These are phyloP conservation scores for Rubroboletus satanas DNA, from an alignment of 768 basidiomycete genomes.

Conservation along the genomic window DNA sequence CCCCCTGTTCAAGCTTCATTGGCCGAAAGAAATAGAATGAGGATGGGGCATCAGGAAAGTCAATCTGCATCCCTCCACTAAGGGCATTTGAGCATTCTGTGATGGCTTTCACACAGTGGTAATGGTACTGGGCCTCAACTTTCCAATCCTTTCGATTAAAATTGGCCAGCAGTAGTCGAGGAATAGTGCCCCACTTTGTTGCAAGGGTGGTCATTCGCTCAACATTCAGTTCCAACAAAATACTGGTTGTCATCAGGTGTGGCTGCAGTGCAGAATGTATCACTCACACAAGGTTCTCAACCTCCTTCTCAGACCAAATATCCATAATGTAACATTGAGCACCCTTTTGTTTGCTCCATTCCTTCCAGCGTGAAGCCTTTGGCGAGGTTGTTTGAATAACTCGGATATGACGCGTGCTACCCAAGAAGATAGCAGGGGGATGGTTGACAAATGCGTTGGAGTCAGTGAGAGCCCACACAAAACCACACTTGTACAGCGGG, in stretches of 20 bases:
- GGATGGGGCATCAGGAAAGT: background rate
- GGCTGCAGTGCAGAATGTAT: background rate
- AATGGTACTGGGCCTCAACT: background rate
- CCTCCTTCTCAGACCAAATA: background rate
- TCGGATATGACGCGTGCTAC: accelerated
- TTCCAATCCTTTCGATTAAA: accelerated
- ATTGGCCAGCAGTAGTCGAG: background rate
- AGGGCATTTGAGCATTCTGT: no score
- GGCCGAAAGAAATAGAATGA: background rate
- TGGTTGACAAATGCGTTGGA: background rate
- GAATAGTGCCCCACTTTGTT: background rate
- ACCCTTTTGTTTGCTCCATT: background rate
- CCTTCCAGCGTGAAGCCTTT: background rate
- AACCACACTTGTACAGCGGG: background rate
- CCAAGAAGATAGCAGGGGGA: background rate
- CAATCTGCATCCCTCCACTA: no score
- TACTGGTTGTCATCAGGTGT: background rate
- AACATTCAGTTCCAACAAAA: background rate
- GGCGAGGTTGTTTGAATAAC: background rate
- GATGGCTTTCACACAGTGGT: background rate
- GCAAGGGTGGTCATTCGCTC: background rate
- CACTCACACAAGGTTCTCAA: background rate
- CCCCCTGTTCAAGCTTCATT: no score
- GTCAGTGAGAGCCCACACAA: background rate
- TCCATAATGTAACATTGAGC: background rate